Evolutionary conservation across 768 basidiomycete genomes (phyloP), one percentile per base, ranked within the genome.

Genomic region (Lactarius psammicola): DNA sequence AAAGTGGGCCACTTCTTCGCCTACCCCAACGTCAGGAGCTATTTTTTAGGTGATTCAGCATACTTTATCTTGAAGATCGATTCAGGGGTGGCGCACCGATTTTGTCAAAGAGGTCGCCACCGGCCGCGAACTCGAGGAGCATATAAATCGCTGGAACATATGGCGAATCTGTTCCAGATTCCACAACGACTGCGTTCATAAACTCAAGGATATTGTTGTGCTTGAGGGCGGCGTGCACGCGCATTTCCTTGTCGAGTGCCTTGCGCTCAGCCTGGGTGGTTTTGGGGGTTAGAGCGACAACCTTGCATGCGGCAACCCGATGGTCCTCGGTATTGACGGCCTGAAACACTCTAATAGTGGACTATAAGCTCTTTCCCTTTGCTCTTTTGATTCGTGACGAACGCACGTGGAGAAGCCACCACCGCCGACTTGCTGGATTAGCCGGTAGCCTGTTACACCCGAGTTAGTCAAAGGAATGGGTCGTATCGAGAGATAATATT

Each of bases 31-130:
- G 75, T 98, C 93, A 1, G 97, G 95, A 3, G 89, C 97, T 98
- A 59, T n/a, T 15, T 11, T 2, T 9, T 4, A 26, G 15, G 59
- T 46, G 44, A 61, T 44, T 17, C 4, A 9, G 26, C 17, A 42
- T 31, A 20, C 8, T 62, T 53, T 42, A 56, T 36, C 42, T 60
- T 36, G 15, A n/a, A n/a, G n/a, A n/a, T 18, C n/a, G 33, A 58
- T 57, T 42, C 28, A 69, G 57, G 11, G 4, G 23, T n/a, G 58
- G 75, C 89, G 51, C 72, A 96, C 96, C 92, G 59, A 99, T 99
- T 80, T 98, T 99, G 76, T 99, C 97, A 75, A 99, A 99, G 36
- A 99, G 78, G 76, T 98, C 97, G 0, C 97, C 97, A 26, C 95
- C 95, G 1, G 87, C 87, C 0, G 96, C 97, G 38, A 96, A 79